Conservation (phyloP, 345 rosid genomes). For the Zanthoxylum bungeanum region DNA sequence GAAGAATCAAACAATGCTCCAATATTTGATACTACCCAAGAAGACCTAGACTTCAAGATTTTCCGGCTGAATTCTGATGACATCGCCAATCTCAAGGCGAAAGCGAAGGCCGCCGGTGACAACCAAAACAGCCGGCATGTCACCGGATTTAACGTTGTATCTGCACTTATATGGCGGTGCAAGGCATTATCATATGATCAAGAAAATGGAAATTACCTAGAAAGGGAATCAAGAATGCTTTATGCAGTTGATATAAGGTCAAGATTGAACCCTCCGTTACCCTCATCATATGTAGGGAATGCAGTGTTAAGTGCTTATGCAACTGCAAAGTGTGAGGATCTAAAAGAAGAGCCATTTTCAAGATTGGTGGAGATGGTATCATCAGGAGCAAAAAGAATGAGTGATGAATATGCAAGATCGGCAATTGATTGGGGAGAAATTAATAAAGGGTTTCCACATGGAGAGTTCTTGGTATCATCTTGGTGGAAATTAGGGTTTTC, state of each 20-base stretch:
- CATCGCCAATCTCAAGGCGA: constrained; percentile 52
- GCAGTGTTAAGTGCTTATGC: constrained; percentile 73
- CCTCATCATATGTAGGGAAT: constrained; percentile 50
- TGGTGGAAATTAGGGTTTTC: constrained; percentile 90
- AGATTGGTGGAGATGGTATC: constrained; percentile 54
- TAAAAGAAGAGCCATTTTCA: constrained; percentile 41
- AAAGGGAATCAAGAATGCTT: constrained; percentile 54
- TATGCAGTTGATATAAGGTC: constrained; percentile 76
- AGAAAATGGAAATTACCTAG: constrained; percentile 8
- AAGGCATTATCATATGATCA: constrained; percentile 50
- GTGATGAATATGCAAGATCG: constrained; percentile 57
- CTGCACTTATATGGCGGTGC: constrained; percentile 74
- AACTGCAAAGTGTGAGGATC: constrained; percentile 44
- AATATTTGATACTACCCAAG: constrained; percentile 48
- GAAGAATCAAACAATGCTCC: constrained; percentile 22
- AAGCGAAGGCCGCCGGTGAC: constrained; percentile 25
- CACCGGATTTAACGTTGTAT: constrained; percentile 61
- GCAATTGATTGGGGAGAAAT: constrained; percentile 85
- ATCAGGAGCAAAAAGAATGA: constrained; percentile 54
- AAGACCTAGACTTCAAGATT: constrained; percentile 62
- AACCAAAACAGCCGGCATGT: constrained; percentile 15
- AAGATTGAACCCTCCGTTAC: constrained; percentile 60
- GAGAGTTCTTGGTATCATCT: constrained; percentile 70
- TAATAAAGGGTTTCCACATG: constrained; percentile 62
- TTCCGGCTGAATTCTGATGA: constrained; percentile 50